Evolutionary conservation across 305 asterid genomes (phyloP), one percentile per base, ranked within the genome.

Genomic region (Solanum aculeatissimum): DNA sequence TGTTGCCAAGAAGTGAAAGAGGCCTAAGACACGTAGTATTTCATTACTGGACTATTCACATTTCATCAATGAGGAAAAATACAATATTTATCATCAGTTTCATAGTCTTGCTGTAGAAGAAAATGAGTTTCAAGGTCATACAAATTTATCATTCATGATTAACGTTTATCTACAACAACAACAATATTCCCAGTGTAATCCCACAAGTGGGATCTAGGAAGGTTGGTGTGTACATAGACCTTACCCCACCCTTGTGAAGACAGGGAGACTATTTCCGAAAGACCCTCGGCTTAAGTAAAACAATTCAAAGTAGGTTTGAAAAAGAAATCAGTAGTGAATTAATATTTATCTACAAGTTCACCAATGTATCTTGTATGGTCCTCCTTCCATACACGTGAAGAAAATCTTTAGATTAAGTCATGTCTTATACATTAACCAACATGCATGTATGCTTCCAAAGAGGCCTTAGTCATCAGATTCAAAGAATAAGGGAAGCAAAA

Each of bases 31-130:
- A 25, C 3, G 9, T 47, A 74, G 27, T 21, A 43, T 43, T 43
- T 43, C 21, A 3, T 72, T 75, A 27, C 25, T 47, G 23, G 60
- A 14, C 58, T 23, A 45, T 45, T 45, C 23, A 45, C 23, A 74
- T 23, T 74, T 45, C 81, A 74, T 13, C 60, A 9, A 45, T 47
- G 38, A 43, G 15, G 60, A 25, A 8, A 71, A 74, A 15, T 23
- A n/a, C 42, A 91, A 68, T 93, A 79, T 83, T 98, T 82, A 83
- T 14, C 12, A 45, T 23, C 58, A 45, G 40, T 21, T 45, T 74
- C 81, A 9, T 7, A 45, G 42, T 45, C 60, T 47, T 47, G 23
- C 45, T 8, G 21, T 74, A 72, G 42, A 43, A 74, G 40, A 74
- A 47, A 74, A 74, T 13, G 58, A 47, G 60, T 74, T 74, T 23